Base-by-base conservation (phyloP, 805 yeast species). In the Wickerhamiella parazyma region DNA sequence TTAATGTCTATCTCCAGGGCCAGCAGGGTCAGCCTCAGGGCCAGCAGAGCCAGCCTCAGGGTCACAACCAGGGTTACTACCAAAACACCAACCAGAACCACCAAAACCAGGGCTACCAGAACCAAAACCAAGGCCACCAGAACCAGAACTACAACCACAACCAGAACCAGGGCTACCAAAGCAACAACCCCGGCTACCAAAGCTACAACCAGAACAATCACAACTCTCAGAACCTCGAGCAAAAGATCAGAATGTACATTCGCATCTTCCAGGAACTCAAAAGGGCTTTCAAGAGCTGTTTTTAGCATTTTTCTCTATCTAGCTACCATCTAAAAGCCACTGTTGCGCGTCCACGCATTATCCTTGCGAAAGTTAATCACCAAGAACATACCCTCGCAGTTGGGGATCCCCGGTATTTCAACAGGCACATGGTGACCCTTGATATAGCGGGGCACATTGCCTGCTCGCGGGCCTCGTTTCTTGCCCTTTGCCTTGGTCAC, bases 1-100 rank as follows among this genome's bases (percentile, higher is more conserved):
- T 87, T 47, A 68, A 81, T 9, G 75, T 87, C 44, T 80, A 80
- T 51, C 68, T 84, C 44, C 25, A 22, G 21, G 45, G 40, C 42
- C 43, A 36, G 33, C 33, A 46, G 42, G 48, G 49, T 2, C 47
- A 55, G 25, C 54, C 50, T 36, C 49, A 46, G 14, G 33, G 35
- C 12, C 29, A 25, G 14, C 11, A 24, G 14, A 28, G 16, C 31
- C 31, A 28, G 31, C 14, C 14, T 7, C 53, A 50, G 10, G 39
- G 46, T 14, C 48, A 50, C 18, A 51, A 52, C 26, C 48, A 44
- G 40, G 28, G 38, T 12, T 39, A 35, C 21, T 21, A 41, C 18
- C 51, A 48, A 37, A 26, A 36, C 35, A n/a, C n/a, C n/a, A 21
- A 21, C 24, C 8, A 21, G 8, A 46, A 38, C 5, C 20, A 41